Evolutionary conservation across 2,329 filamentous ascomycete species (phyloP).

Genomic region (Gnomoniopsis sp.): DNA sequence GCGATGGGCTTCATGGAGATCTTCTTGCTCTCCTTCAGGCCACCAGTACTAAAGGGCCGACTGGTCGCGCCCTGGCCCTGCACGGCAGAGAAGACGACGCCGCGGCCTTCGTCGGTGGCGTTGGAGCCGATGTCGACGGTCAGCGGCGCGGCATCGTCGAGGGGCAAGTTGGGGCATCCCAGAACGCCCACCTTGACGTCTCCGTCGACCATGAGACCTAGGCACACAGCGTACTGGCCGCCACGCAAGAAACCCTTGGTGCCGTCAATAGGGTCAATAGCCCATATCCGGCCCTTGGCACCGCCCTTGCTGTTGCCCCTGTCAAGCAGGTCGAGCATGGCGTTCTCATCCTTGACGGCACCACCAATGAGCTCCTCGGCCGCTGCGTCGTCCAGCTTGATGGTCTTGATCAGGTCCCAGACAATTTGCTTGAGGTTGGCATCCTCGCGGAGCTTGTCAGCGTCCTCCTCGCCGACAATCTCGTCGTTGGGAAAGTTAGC

Average conservation of each 20-base stretch:
- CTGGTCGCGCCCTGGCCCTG: constrained; percentile 76
- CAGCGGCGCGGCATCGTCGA: constrained; percentile 73
- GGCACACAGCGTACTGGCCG: constrained; percentile 94
- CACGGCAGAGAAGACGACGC: constrained; percentile 85
- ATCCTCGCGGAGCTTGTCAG: constrained; percentile 72
- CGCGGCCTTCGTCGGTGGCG: constrained; percentile 71
- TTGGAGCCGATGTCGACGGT: constrained; percentile 70
- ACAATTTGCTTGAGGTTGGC: constrained; percentile 68
- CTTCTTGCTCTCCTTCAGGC: constrained; percentile 51
- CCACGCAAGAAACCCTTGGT: constrained; percentile 96
- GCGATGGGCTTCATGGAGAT: constrained; percentile 78
- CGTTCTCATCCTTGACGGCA: constrained; percentile 60
- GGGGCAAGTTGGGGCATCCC: constrained; percentile 90
- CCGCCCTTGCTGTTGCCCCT: constrained; percentile 69
- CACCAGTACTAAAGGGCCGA: constrained; percentile 61
- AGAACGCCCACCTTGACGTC: constrained; percentile 92
- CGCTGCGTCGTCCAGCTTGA: constrained; percentile 62
- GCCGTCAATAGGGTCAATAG: constrained; percentile 94
- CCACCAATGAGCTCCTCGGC: constrained; percentile 67
- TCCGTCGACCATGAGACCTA: constrained; percentile 88
- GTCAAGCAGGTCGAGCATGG: constrained; percentile 63
- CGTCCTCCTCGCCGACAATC: constrained; percentile 94
- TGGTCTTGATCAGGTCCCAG: constrained; percentile 76
- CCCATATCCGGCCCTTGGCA: constrained; percentile 79
- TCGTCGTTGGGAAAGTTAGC: constrained; percentile 87